Evolutionary conservation across 768 basidiomycete species (phyloP).

Genomic region (Rhodotorula kratochvilovae): DNA sequence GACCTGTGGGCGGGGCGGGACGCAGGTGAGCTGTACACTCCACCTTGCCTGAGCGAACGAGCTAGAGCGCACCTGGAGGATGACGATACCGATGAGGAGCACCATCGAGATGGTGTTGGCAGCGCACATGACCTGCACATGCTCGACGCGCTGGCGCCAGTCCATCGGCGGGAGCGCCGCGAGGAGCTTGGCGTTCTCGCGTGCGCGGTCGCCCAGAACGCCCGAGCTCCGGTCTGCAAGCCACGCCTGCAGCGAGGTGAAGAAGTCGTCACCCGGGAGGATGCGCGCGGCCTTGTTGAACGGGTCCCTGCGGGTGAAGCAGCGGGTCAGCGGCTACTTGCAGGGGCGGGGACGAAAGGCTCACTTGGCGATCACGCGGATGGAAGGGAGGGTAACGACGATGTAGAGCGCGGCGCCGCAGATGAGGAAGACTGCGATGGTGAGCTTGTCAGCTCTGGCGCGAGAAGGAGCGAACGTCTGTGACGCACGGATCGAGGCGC

Average conservation of each 20-base stretch:
- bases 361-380: slow-evolving; percentile 30
- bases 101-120: slow-evolving; percentile 32
- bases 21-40: too few species aligned
- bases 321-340: too few species aligned
- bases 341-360: not conserved
- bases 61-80: slow-evolving; percentile 27
- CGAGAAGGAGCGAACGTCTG: not conserved
- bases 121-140: slow-evolving; percentile 36
- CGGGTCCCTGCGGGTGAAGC: slow-evolving; percentile 16
- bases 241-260: slow-evolving; percentile 26
- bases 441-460: rapidly evolving
- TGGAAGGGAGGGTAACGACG: slow-evolving; percentile 28
- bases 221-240: slow-evolving; percentile 14
- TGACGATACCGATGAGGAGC: slow-evolving; percentile 27
- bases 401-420: slow-evolving; percentile 34
- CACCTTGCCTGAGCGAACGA: too few species aligned
- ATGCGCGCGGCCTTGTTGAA: slow-evolving; percentile 13
- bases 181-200: slow-evolving; percentile 13
- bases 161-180: slow-evolving; percentile 12
- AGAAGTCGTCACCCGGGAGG: slow-evolving; percentile 29
- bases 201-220: slow-evolving; percentile 24
- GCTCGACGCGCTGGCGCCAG: slow-evolving; percentile 25
- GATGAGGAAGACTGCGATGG: slow-evolving; percentile 19
- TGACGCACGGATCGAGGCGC: slow-evolving; percentile 30
- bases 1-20: not conserved